phyloP scores from a whole-genome alignment of 352 stramenopile species.

The Phytophthora sansomeana region DNA sequence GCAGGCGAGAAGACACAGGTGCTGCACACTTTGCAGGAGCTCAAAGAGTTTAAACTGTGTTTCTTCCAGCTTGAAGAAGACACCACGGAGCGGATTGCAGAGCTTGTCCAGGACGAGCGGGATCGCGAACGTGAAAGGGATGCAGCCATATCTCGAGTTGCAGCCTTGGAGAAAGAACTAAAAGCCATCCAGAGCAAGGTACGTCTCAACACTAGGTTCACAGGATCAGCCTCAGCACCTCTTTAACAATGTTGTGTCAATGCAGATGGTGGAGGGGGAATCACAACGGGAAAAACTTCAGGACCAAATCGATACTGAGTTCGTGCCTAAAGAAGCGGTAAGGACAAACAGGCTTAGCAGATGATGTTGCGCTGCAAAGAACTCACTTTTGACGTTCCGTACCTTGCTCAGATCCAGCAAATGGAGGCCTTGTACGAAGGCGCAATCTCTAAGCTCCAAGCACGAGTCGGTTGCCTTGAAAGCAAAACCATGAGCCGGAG shows the following conservation, averaged over 20 bases:
- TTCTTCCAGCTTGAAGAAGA: conserved; percentile 73
- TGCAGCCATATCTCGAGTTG: conserved; percentile 13
- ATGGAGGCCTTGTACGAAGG: conserved; percentile 81
- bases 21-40: conserved; percentile 58
- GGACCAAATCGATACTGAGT: conserved; percentile 59
- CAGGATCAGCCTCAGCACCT: neutral
- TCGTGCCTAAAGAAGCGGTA: conserved; percentile 62
- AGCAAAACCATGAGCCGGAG: conserved; percentile 47
- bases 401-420: conserved; percentile 56
- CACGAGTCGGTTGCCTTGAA: conserved; percentile 67
- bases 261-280: conserved; percentile 47
- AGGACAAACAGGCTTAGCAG: neutral
- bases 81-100: conserved; percentile 65
- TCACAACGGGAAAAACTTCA: conserved; percentile 42
- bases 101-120: conserved; percentile 66
- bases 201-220: neutral
- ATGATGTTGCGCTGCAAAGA: neutral
- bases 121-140: conserved; percentile 59
- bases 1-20: conserved; percentile 65
- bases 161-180: conserved; percentile 43
- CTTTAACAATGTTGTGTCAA: conserved; percentile 1
- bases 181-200: conserved; percentile 50
- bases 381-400: neutral
- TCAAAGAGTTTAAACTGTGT: conserved; percentile 80
- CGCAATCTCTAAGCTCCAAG: conserved; percentile 76